Evolutionary conservation across 2,329 filamentous ascomycete species (phyloP), one percentile per base, ranked within the genome.

Genomic region (Cadophora sp.): DNA sequence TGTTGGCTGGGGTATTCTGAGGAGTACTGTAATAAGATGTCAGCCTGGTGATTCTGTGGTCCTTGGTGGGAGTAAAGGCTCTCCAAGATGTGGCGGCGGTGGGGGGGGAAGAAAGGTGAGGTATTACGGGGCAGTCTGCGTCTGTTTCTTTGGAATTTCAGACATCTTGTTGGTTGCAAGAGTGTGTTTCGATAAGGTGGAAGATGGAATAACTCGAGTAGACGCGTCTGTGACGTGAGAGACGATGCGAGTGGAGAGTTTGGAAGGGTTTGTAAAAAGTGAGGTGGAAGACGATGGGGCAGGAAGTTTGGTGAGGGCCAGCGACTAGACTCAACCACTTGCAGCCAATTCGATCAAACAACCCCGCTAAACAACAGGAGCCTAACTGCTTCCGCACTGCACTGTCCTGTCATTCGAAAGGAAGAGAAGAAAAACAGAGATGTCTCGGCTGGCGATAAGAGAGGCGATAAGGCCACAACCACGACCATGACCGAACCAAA

Each of bases 1-100:
- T 94, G 83, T 90, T 94, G 74, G 93, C 92, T 75, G 96, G 96
- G 66, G 96, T 99, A 86, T 99, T 99, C 84, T 99, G 96, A 79
- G 96, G 96, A 79, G 96, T 99, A 78, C 96, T 98, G 81, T 76
- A 76, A 76, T 78, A 29, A 56, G 63, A 59, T 65, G 68, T 77
- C 66, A 76, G 71, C 26, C 56, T 60, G 34, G 9, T 14, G n/a
- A 34, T 58, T 11, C 48, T 64, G 22, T 46, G 14, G 26, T 24
- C 9, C 14, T 64, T 51, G 60, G 27, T 34, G 46, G 46, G 62
- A 24, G 48, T n/a, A 68, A 59, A 51, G 22, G 29, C 26, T 60
- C 31, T 46, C 48, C 48, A 58, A 11, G 58, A 34, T 59, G 37
- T 62, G 63, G 43, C 34, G 60, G 62, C 62, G 66, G 60, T 69